A percentile compares a stretch with the other conserved stretches of the same genome.
Evolutionary conservation across 2,329 filamentous ascomycete species (phyloP).

Genomic region (Penicillium crustosum): DNA sequence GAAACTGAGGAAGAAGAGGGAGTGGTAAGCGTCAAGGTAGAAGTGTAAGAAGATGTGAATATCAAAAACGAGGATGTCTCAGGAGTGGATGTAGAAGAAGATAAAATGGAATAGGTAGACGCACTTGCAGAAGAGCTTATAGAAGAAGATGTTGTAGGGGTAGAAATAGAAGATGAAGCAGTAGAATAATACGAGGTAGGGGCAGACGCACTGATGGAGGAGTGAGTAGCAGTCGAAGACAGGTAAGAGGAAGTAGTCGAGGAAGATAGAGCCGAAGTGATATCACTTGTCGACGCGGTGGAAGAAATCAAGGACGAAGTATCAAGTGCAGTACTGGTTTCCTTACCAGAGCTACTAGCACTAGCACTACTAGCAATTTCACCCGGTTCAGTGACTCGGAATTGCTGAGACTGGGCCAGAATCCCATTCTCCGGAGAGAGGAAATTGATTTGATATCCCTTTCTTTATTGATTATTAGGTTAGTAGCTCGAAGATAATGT

Average conservation of each 20-base stretch:
- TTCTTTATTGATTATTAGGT: constrained; percentile 15
- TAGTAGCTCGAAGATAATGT: background rate
- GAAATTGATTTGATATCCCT: constrained; percentile 47
- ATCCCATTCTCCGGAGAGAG: constrained; percentile 41
- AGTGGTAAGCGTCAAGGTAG: constrained; percentile 7
- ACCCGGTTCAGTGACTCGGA: constrained; percentile 28
- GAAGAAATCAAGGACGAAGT: constrained; percentile 24
- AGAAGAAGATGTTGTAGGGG: constrained; percentile 21
- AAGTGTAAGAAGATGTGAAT: background rate
- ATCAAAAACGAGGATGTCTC: background rate
- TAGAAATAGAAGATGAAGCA: constrained; percentile 19
- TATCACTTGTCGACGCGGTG: constrained; percentile 16
- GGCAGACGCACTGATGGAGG: constrained; percentile 13
- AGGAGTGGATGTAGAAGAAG: background rate
- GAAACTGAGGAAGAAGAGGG: constrained; percentile 14
- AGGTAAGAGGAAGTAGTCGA: constrained; percentile 17
- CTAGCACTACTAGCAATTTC: constrained; percentile 17
- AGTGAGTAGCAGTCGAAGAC: constrained; percentile 18
- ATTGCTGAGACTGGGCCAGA: constrained; percentile 43
- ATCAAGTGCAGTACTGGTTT: constrained; percentile 29
- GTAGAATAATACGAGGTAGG: constrained; percentile 15
- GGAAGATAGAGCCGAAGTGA: constrained; percentile 18
- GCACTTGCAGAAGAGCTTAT: constrained; percentile 26
- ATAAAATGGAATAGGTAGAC: constrained; percentile 17
- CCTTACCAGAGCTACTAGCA: constrained; percentile 26